Evolutionary conservation across 139 green algal species (phyloP).

Genomic region (Pleodorina starrii): DNA sequence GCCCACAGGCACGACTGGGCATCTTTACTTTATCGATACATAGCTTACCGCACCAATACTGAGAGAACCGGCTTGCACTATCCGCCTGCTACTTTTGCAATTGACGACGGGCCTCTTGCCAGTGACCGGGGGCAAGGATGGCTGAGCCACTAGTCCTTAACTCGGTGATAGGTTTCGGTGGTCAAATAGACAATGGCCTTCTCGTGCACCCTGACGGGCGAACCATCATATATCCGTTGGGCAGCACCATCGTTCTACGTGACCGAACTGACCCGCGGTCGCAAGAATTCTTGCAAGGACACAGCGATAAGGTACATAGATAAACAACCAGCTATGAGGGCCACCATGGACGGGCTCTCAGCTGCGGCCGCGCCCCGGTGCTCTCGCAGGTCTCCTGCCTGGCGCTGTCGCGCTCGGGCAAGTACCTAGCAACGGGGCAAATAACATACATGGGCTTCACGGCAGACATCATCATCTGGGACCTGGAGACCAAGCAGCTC

Average conservation of each 20-base stretch:
- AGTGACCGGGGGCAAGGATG: conserved; percentile 53
- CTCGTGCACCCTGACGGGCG: conserved; percentile 80
- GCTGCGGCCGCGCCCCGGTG: neutral
- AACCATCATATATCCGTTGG: conserved; percentile 87
- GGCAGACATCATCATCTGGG: conserved; percentile 92
- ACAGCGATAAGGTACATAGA: conserved; percentile 69
- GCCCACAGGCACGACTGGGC: too few species aligned
- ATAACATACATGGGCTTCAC: conserved; percentile 90
- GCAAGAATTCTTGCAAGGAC: conserved; percentile 78
- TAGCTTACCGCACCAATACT: neutral
- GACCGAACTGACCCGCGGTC: conserved; percentile 67
- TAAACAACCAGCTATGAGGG: neutral
- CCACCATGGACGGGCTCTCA: neutral
- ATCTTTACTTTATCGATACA: neutral
- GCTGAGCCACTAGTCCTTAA: conserved; percentile 65
- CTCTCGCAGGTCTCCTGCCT: conserved; percentile 82
- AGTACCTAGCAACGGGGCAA: conserved; percentile 86
- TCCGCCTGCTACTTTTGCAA: neutral
- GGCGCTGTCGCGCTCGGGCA: conserved; percentile 74
- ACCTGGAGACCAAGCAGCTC: conserved; percentile 74
- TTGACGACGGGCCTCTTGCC: conserved; percentile 20
- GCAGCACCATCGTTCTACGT: conserved; percentile 83
- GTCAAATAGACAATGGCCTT: conserved; percentile 76
- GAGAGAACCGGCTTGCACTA: neutral
- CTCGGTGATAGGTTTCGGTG: conserved; percentile 78